A percentile compares a stretch with the other conserved stretches of the same genome.
phyloP scores from a whole-genome alignment of 179 eudicot genomes.

The Spergularia azorica region DNA sequence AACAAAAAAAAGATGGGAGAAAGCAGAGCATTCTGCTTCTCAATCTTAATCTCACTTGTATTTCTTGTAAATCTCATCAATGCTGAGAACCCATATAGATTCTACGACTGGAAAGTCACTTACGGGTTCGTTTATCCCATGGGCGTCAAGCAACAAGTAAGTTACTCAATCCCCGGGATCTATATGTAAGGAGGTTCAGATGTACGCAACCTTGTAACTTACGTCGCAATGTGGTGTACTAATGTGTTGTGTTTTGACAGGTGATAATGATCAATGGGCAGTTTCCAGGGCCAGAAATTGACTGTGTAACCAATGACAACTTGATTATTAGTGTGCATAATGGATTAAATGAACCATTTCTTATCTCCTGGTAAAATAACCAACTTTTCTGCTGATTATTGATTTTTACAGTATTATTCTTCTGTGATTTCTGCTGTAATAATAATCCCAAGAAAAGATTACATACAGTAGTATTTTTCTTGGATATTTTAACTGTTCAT shows the following conservation, averaged over 20 bases:
- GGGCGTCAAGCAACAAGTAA: slow-evolving; percentile 80
- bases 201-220: slow-evolving; percentile 1
- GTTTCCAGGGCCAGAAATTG: slow-evolving; percentile 93
- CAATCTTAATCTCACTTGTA: slow-evolving; percentile 29
- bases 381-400: neutral
- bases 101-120: slow-evolving; percentile 72
- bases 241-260: slow-evolving; percentile 34
- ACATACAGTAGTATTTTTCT: neutral
- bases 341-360: slow-evolving; percentile 83
- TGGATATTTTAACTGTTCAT: neutral
- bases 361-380: slow-evolving; percentile 66
- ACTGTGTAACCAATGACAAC: slow-evolving; percentile 92
- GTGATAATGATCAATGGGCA: slow-evolving; percentile 96
- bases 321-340: slow-evolving; percentile 81
- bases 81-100: slow-evolving; percentile 79
- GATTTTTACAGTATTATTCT: neutral
- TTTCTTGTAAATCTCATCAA: slow-evolving; percentile 41
- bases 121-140: slow-evolving; percentile 69
- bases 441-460: slow-evolving; percentile 6
- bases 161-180: neutral
- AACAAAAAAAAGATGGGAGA: slow-evolving; percentile 29
- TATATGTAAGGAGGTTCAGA: neutral
- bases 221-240: neutral
- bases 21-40: slow-evolving; percentile 24
- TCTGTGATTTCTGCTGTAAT: neutral